phyloP scores from a whole-genome alignment of 345 rosid genomes.

The Euphorbia tirucalli region DNA sequence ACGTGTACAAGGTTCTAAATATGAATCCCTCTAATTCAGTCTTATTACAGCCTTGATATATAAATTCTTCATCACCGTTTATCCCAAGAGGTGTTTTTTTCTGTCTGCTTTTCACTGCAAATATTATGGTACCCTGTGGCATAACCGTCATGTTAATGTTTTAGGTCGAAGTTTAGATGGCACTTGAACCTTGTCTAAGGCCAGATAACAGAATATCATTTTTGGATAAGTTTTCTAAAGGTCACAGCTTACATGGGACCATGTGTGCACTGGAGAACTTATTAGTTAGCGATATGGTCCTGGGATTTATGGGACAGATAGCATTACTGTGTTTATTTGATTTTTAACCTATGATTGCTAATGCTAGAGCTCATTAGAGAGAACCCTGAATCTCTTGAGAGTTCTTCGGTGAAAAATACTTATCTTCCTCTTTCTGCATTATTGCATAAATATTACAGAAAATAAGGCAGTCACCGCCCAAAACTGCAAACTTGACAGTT shows the following conservation, averaged over 20 bases:
- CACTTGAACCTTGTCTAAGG: not conserved
- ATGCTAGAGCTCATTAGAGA: not conserved
- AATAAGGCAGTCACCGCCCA: not conserved
- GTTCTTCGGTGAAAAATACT: not conserved
- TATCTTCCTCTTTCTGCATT: not conserved
- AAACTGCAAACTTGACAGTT: not conserved
- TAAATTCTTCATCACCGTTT: not conserved
- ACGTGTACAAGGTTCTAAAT: not conserved
- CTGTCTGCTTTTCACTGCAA: not conserved
- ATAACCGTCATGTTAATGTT: conserved; percentile 3
- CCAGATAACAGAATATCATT: not conserved
- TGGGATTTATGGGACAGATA: not conserved
- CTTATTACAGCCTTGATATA: not conserved
- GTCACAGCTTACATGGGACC: not conserved
- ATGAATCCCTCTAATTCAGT: not conserved
- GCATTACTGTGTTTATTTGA: not conserved
- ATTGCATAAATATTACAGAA: not conserved
- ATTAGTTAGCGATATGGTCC: not conserved
- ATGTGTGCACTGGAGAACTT: not conserved
- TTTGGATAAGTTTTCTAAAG: not conserved
- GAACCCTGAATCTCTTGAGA: not conserved
- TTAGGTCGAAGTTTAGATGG: conserved; percentile 2
- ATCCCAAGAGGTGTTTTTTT: not conserved
- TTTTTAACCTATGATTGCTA: not conserved
- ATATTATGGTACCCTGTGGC: not conserved